Base-by-base conservation (phyloP, 2,329 filamentous ascomycete species). In the Pyrenophora seminiperda region DNA sequence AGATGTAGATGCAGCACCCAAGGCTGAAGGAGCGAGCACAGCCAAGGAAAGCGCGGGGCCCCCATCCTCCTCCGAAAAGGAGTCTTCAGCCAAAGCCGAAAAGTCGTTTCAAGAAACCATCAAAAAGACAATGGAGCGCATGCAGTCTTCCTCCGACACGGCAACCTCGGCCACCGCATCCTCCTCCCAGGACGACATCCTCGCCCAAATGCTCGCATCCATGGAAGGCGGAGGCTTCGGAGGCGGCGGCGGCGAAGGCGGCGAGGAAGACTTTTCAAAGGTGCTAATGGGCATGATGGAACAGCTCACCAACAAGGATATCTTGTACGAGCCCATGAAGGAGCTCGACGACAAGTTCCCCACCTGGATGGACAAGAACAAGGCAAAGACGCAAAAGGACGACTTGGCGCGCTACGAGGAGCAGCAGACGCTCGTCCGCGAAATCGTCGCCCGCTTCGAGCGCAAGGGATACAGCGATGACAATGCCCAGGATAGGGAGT, bases 271-370 rank as follows among this genome's bases (percentile, higher is more conserved):
- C 62, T 89, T 97, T 65, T 91, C 90, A 49, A 93, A 96, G 76
- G 91, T 97, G 85, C 83, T 99, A 52, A 85, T 96, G 81, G 90
- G 89, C 45, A 96, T 97, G 91, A 97, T 99, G 93, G 91, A 97
- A 76, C 92, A 99, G 74, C 81, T 99, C 56, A 97, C 94, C 3
- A 96, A 96, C 74, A 97, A 96, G 78, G 94, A 97, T 62, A 97
- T 99, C 56, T 76, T 99, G 41, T 97, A 97, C 71, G 93, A 99
- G 76, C 94, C 94, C 2, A 97, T 99, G 91, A 96, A 96, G 78
- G 94, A 99, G 75, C 79, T 99, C 39, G 79, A 96, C 72, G 88
- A 90, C 44, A 97, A 97, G 74, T 99, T 94, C 68, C 93, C 92
- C 0, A 85, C 76, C 2, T 99, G 94, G 93, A 81, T 99, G 71